Conservation (phyloP, 768 basidiomycete species). For the Lactarius hatsudake region DNA sequence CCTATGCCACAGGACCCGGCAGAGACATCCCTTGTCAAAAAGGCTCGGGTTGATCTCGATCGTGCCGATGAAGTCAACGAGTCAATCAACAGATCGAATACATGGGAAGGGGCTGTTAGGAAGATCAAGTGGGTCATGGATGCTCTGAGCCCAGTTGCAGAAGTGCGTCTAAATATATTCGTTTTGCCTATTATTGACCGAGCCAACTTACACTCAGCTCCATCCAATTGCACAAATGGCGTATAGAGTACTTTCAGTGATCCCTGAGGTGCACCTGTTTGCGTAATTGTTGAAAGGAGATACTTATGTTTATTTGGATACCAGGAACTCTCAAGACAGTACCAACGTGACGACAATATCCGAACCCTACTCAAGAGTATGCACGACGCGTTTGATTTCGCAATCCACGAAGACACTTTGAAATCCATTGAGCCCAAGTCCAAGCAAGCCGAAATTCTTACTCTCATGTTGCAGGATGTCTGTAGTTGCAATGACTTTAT, state of each 20-base stretch:
- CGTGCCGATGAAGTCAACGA: not conserved
- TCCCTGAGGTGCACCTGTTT: not conserved
- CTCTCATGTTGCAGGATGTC: not conserved
- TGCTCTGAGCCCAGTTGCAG: not conserved
- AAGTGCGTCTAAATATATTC: not conserved
- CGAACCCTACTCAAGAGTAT: not conserved
- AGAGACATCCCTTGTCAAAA: not conserved
- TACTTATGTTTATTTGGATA: not conserved
- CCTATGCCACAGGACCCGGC: not conserved
- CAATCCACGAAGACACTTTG: not conserved
- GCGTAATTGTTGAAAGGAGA: not conserved
- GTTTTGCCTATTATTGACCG: not conserved
- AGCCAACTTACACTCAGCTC: not conserved
- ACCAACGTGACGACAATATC: not conserved
- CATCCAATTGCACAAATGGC: not conserved
- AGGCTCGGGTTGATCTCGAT: not conserved
- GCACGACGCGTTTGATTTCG: not conserved
- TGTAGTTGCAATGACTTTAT: not conserved
- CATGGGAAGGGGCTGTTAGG: not conserved
- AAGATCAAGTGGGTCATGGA: not conserved
- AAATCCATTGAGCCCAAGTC: not conserved
- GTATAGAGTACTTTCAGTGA: not conserved
- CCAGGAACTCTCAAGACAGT: not conserved
- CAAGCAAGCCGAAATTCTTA: not conserved
- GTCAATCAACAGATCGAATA: not conserved